Evolutionary conservation across 495 filamentous ascomycete genomes (phyloP), one percentile per base, ranked within the genome.

Genomic region (Neurospora sp.): DNA sequence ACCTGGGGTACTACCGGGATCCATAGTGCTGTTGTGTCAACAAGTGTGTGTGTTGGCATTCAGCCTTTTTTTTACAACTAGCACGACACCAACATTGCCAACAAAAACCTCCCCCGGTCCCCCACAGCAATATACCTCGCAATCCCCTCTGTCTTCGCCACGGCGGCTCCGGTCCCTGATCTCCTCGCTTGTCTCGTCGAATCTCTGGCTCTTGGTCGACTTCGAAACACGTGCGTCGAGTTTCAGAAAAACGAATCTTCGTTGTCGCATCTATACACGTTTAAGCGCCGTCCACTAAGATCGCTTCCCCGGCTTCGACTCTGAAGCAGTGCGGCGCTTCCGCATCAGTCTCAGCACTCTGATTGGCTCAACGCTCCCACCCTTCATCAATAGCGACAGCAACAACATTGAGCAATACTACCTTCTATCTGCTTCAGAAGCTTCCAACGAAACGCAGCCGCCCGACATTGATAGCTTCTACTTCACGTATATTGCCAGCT

Each of bases 321-420:
- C 71, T 72, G 72, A 74, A 70, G 69, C 76, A 80, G 75, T 76
- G 79, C 81, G 79, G 81, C 81, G 81, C 81, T 81, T 82, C 79
- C 74, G 39, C 37, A 7, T 31, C 73, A 14, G 44, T 23, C 73
- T 76, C n/a, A 31, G 41, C 71, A 18, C 18, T 66, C 77, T 71
- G 74, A 82, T 82, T 82, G 81, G 81, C 72, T 72, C 40, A 62
- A 16, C 69, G n/a, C 70, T 66, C 38, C 39, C 59, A 46, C 70
- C 75, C 77, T 77, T 73, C 76, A 76, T 78, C 70, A 73, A 62
- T 42, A 59, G 44, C 71, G 44, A 72, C 44, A 44, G 31, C 42
- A 75, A 38, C 37, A 69, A 62, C 40, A 72, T 20, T n/a, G 20
- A 75, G 39, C 72, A 14, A 71, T 72, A 71, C 62, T 48, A 62